Conservation (phyloP, 192 early-diverging fungal species). For the Funneliformis geosporum region DNA sequence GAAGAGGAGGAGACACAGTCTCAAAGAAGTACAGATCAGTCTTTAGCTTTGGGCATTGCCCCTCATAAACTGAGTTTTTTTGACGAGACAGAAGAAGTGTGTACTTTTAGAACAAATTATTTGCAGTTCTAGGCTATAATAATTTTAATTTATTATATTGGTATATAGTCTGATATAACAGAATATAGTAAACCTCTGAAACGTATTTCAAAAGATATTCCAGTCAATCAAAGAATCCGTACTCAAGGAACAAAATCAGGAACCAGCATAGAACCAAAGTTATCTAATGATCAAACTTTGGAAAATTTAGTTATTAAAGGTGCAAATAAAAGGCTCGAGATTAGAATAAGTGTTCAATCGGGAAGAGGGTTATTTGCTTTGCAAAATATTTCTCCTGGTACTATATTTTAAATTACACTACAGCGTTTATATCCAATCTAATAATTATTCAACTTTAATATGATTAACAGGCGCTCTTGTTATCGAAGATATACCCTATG, state of each 20-base stretch:
- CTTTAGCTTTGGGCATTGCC: neutral
- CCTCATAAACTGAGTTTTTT: neutral
- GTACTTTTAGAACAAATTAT: neutral
- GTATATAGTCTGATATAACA: neutral
- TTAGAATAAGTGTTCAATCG: neutral
- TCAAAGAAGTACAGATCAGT: neutral
- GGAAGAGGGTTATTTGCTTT: constrained; percentile 8
- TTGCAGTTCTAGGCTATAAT: neutral
- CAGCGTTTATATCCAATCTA: neutral
- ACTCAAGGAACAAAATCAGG: neutral
- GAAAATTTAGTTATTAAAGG: neutral
- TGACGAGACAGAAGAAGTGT: neutral
- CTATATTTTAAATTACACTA: neutral
- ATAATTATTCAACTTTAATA: neutral
- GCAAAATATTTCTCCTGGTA: constrained; percentile 4
- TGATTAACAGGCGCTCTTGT: constrained; percentile 15
- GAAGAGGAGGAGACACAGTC: neutral
- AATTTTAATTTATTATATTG: neutral
- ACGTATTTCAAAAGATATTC: neutral
- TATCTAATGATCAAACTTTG: neutral
- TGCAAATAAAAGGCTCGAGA: neutral
- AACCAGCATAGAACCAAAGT: neutral
- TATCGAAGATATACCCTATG: constrained; percentile 25
- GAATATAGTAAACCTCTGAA: neutral
- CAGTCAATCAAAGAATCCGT: neutral